Conservation (phyloP, 345 rosid species). For the Erucastrum elatum region DNA sequence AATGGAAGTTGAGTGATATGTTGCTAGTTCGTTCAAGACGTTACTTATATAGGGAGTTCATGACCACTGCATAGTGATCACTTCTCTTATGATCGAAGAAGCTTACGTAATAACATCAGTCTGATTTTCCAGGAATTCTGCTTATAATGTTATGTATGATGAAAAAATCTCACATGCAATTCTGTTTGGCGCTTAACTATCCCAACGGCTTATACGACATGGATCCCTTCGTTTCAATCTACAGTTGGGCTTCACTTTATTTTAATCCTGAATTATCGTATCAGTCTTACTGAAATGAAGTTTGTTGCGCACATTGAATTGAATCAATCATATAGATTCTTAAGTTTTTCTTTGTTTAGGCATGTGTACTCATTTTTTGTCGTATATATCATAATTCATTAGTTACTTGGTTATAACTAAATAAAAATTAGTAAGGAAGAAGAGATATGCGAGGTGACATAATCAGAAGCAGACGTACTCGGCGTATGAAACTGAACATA, state of each 20-base stretch:
- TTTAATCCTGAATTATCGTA: not conserved
- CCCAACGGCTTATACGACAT: constrained; percentile 25
- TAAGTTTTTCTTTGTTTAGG: not conserved
- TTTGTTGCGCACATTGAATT: not conserved
- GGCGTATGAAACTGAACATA: constrained; percentile 11
- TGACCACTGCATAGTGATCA: not conserved
- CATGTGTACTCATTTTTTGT: not conserved
- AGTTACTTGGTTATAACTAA: not conserved
- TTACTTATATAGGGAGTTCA: constrained; percentile 25
- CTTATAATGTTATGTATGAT: constrained; percentile 18
- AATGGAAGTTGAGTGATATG: not conserved
- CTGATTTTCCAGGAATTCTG: constrained; percentile 13
- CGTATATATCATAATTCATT: not conserved
- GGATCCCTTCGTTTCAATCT: not conserved
- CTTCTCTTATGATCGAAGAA: constrained; percentile 15
- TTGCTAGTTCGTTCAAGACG: constrained; percentile 1
- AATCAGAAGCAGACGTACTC: constrained; percentile 3
- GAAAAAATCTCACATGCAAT: constrained; percentile 24
- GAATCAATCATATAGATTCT: not conserved
- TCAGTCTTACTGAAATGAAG: not conserved
- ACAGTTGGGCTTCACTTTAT: not conserved
- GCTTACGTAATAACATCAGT: constrained; percentile 12
- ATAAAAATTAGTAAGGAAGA: not conserved
- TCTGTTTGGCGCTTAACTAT: constrained; percentile 26
- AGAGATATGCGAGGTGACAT: constrained; percentile 1